Evolutionary conservation across 2,329 filamentous ascomycete genomes (phyloP).

Genomic region (Didymella pinodella): DNA sequence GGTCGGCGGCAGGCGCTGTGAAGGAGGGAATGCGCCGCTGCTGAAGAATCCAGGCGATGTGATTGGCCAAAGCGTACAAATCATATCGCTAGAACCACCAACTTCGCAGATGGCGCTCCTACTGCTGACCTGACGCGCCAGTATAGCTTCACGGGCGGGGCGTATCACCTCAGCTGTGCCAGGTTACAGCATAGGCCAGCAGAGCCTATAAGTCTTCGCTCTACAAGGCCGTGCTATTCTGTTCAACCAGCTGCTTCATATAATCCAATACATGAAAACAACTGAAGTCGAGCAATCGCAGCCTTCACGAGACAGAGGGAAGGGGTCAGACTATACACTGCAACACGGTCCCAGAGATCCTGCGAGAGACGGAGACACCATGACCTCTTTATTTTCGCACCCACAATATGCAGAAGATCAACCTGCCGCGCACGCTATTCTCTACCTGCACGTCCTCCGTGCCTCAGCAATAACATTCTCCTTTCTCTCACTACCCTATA

Average conservation of each 20-base stretch:
- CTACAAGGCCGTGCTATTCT: background rate
- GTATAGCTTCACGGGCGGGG: conserved; percentile 11
- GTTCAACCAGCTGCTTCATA: background rate
- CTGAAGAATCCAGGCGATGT: conserved; percentile 1
- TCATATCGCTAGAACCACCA: background rate
- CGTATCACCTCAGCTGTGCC: conserved; percentile 1
- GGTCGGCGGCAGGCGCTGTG: background rate
- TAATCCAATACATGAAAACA: background rate
- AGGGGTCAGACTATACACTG: background rate
- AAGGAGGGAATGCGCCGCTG: background rate
- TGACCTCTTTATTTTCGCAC: conserved; percentile 66
- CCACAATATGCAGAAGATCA: conserved; percentile 70
- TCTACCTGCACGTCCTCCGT: conserved; percentile 66
- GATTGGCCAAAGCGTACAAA: conserved; percentile 9
- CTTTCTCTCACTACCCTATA: conserved; percentile 54
- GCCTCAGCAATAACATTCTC: conserved; percentile 64
- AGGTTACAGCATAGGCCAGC: background rate
- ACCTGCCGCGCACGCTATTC: conserved; percentile 61
- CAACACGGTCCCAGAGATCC: background rate
- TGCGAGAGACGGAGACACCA: conserved; percentile 32
- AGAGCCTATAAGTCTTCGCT: background rate
- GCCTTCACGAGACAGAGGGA: background rate
- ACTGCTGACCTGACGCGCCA: conserved; percentile 5
- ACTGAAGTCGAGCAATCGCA: background rate
- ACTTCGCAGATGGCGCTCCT: background rate